These are phyloP conservation scores for Filobasidium floriforme DNA, from an alignment of 768 basidiomycete genomes.

Conservation along the genomic window DNA sequence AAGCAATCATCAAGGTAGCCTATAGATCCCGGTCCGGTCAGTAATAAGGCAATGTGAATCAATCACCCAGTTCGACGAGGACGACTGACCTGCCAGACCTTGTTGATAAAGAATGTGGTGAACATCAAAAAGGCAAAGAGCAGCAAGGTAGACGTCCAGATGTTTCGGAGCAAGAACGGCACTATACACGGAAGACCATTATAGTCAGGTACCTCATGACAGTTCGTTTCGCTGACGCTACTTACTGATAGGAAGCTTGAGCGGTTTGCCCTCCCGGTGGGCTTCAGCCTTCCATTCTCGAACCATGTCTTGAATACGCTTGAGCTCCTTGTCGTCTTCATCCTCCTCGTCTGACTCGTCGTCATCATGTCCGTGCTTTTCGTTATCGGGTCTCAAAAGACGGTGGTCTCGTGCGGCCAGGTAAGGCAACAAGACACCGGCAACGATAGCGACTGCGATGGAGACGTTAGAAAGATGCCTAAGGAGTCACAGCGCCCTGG, in stretches of 20 bases:
- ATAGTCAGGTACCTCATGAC: background rate
- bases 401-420: conserved; percentile 73
- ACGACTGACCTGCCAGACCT: conserved; percentile 58
- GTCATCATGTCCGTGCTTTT: conserved; percentile 59
- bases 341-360: conserved; percentile 53
- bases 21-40: conserved; percentile 30
- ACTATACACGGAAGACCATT: conserved; percentile 35
- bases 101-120: conserved; percentile 78
- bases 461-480: conserved; percentile 20
- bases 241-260: conserved; percentile 64
- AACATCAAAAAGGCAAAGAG: conserved; percentile 69
- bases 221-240: background rate
- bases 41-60: background rate
- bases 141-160: conserved; percentile 81
- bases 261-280: conserved; percentile 61
- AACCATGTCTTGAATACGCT: conserved; percentile 63
- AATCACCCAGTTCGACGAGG: background rate
- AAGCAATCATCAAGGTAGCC: conserved; percentile 72
- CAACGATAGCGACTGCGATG: conserved; percentile 66
- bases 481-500: background rate
- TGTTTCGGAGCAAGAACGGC: conserved; percentile 85
- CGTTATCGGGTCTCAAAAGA: conserved; percentile 55
- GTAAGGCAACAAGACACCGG: conserved; percentile 72
- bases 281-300: conserved; percentile 80
- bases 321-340: conserved; percentile 66